A percentile compares a stretch with the other conserved stretches of the same genome.
Conservation (phyloP, 2,329 filamentous ascomycete species). For the Verticillium isaacii region DNA sequence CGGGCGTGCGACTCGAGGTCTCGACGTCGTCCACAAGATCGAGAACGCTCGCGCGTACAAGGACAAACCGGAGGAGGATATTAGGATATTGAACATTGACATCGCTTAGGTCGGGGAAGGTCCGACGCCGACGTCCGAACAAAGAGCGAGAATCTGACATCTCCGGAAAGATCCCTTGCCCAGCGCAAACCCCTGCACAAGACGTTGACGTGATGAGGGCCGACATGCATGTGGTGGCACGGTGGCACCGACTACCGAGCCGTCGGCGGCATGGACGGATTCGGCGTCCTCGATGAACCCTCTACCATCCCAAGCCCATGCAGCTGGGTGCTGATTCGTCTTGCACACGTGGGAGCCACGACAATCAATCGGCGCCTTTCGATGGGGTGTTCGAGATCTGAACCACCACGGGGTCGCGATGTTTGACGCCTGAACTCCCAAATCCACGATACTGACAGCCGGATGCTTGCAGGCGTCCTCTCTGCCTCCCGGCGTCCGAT, state of each 20-base stretch:
- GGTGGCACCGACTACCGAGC: neutral
- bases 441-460: neutral
- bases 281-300: neutral
- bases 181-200: neutral
- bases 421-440: neutral
- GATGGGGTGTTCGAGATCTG: neutral
- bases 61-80: conserved; percentile 95
- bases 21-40: conserved; percentile 94
- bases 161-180: neutral
- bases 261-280: neutral
- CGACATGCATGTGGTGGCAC: neutral
- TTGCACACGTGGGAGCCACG: neutral
- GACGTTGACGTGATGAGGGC: neutral
- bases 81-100: conserved; percentile 92
- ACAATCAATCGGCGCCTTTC: neutral
- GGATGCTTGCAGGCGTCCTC: too few species aligned
- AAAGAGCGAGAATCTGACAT: neutral
- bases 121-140: neutral
- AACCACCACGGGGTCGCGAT: neutral
- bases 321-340: neutral
- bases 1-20: conserved; percentile 79
- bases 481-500: too few species aligned
- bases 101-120: conserved; percentile 32
- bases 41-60: conserved; percentile 82
- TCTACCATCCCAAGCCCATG: neutral